Evolutionary conservation across 2,329 filamentous ascomycete genomes (phyloP).

Genomic region (Cryphonectria naterciae): DNA sequence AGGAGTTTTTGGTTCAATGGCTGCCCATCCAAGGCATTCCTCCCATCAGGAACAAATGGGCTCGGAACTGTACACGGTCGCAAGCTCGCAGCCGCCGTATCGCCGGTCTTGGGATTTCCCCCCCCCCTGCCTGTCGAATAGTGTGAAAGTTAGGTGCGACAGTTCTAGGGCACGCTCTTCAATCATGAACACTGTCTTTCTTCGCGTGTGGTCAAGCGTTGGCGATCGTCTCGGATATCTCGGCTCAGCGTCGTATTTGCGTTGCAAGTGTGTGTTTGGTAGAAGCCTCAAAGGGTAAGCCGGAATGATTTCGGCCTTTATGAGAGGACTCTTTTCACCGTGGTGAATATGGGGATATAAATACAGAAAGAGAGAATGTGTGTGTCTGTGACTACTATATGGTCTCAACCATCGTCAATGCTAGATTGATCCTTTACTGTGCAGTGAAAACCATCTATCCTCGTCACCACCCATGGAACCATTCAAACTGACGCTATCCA

Average conservation of each 20-base stretch:
- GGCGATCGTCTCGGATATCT: background rate
- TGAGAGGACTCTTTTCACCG: background rate
- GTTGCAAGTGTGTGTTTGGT: background rate
- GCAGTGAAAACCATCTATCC: background rate
- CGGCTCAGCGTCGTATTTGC: conserved; percentile 1
- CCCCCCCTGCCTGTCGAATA: background rate
- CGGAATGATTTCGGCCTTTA: background rate
- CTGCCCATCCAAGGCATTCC: background rate
- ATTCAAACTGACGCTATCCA: conserved; percentile 22
- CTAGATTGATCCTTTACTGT: too few relatives aligned
- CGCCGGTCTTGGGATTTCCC: background rate
- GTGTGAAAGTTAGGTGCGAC: too few relatives aligned
- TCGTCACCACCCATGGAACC: conserved; percentile 23
- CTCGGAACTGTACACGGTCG: background rate
- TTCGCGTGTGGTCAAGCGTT: background rate
- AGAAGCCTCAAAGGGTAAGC: background rate
- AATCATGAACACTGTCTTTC: background rate
- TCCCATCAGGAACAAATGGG: background rate
- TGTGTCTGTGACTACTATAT: too few relatives aligned
- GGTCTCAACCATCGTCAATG: background rate
- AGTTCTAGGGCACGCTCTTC: background rate
- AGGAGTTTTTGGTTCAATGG: background rate
- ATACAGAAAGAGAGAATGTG: background rate
- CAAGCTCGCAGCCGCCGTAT: conserved; percentile 1
- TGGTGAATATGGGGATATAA: background rate